Base-by-base conservation (phyloP, 2,329 filamentous ascomycete genomes). In the Ascosphaera apis region DNA sequence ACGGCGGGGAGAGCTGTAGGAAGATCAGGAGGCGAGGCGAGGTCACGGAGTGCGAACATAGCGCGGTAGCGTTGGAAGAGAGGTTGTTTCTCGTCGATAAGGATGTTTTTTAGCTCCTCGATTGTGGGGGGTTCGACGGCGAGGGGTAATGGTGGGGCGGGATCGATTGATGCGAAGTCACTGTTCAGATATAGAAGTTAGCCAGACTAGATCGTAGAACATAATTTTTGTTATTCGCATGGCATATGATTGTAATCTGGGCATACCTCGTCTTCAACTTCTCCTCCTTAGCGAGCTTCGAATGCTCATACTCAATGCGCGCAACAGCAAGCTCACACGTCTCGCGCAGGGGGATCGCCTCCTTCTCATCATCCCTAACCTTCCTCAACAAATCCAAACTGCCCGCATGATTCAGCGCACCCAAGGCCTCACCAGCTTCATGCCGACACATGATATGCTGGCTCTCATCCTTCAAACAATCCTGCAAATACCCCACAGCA, bases 261-360 rank as follows among this genome's bases (percentile, higher is more conserved):
- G 34, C 62, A 43, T 61, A 86, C 83, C 82, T 91, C 50, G 76
- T 66, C 52, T 74, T 77, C 54, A 93, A 52, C 52, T 77, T 79
- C 59, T 95, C 84, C 31, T 61, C 57, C 52, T 75, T 74, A 42
- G 69, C 65, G 47, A 69, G 63, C 48, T 76, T 68, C 2, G 76
- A 80, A 48, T 80, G 78, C 56, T 88, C 82, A 86, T 88, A 98
- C 53, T 84, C 67, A 49, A 98, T 91, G 44, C 88, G 72, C 48
- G 83, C 84, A 39, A 95, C 78, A 4, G 91, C 86, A 52, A 98
- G 88, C 53, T 98, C 88, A 53, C 88, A 98, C 1, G 88, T 98
- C 65, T 98, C 84, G 31, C 69, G 70, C n/a, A 98, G 74, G 28
- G 83, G 78, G 18, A 77, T 72, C 23, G 74, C 67, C 57, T 95